These are phyloP conservation scores for Fusarium equiseti DNA, from an alignment of 2,329 filamentous ascomycete genomes.

Conservation along the genomic window DNA sequence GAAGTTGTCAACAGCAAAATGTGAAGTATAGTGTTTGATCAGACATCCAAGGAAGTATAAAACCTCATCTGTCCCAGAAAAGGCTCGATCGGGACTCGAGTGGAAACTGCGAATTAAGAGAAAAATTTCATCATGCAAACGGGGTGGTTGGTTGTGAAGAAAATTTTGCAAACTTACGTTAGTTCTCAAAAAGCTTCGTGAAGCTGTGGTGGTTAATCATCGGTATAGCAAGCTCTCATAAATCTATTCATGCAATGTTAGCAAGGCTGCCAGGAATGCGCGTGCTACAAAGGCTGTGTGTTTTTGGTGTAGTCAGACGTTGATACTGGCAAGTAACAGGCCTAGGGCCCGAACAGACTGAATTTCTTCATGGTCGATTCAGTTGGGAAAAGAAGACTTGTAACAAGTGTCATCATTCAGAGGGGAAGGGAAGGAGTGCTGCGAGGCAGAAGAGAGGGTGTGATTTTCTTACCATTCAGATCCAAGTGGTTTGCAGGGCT, in stretches of 20 bases:
- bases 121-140: constrained; percentile 77
- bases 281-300: constrained; percentile 15
- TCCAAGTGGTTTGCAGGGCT: constrained; percentile 4
- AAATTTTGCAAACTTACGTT: constrained; percentile 38
- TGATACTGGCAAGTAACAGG: constrained; percentile 95
- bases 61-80: constrained; percentile 76
- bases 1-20: constrained; percentile 22
- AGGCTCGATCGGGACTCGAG: constrained; percentile 79
- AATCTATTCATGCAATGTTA: constrained; percentile 41
- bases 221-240: constrained; percentile 2
- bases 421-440: constrained; percentile 29
- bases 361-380: constrained; percentile 89
- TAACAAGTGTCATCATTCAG: constrained; percentile 78
- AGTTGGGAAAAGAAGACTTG: constrained; percentile 88
- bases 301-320: constrained; percentile 71
- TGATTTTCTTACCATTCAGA: constrained; percentile 44
- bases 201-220: constrained; percentile 27
- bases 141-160: constrained; percentile 10
- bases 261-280: constrained; percentile 26
- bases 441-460: constrained; percentile 37
- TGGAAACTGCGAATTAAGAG: constrained; percentile 90
- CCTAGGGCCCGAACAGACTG: constrained; percentile 74
- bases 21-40: constrained; percentile 55
- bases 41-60: constrained; percentile 83
- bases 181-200: not conserved